phyloP scores from a whole-genome alignment of 805 yeast species.

The Pichia thaimueangensis region DNA sequence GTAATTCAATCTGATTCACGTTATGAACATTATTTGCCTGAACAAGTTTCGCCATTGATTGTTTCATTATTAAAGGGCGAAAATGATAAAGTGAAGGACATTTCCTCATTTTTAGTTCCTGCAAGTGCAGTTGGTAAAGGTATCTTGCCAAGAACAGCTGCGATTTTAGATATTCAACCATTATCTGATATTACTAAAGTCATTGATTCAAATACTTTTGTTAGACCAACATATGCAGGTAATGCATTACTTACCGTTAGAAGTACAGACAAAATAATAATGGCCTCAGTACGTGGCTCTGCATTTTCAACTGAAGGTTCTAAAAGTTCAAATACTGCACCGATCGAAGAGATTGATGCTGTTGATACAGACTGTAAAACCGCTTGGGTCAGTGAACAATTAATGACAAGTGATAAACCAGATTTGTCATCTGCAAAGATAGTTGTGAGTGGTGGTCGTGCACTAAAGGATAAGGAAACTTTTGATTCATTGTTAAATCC shows the following conservation, averaged over 20 bases:
- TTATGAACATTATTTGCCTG: constrained; percentile 72
- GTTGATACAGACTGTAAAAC: constrained; percentile 36
- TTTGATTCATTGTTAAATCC: constrained; percentile 76
- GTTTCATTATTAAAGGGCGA: constrained; percentile 37
- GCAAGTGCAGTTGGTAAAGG: constrained; percentile 87
- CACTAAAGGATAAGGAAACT: constrained; percentile 81
- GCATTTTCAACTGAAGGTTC: constrained; percentile 51
- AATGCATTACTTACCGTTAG: constrained; percentile 82
- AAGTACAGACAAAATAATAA: constrained; percentile 55
- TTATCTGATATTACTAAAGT: constrained; percentile 74
- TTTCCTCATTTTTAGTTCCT: constrained; percentile 70
- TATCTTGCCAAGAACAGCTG: constrained; percentile 80
- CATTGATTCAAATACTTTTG: constrained; percentile 61
- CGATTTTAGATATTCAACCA: constrained; percentile 81
- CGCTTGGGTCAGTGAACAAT: constrained; percentile 69
- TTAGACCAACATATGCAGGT: constrained; percentile 95
- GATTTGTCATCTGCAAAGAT: constrained; percentile 77
- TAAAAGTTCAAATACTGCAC: constrained; percentile 29
- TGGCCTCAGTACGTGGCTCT: constrained; percentile 78
- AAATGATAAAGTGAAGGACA: constrained; percentile 34
- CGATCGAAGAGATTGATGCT: constrained; percentile 43
- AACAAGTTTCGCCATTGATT: constrained; percentile 66
- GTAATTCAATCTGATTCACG: constrained; percentile 51
- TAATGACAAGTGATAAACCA: constrained; percentile 78
- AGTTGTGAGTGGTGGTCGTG: constrained; percentile 93